Percentiles rank a stretch among this genome's conserved stretches.
phyloP scores from a whole-genome alignment of 257 asterid genomes.

The Penstemon eatonii region DNA sequence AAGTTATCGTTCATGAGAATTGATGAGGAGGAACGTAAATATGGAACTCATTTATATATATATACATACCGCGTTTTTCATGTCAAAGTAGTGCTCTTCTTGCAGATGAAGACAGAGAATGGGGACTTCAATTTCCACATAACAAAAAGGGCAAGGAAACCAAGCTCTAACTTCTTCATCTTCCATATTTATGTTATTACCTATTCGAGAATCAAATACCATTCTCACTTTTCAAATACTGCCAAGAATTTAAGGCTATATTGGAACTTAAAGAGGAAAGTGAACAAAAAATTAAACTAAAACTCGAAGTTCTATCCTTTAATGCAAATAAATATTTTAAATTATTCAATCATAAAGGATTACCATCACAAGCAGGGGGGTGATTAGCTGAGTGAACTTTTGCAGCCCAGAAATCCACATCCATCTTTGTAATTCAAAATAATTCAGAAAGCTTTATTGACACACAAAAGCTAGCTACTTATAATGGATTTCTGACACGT shows the following conservation, averaged over 20 bases:
- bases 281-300: slow-evolving; percentile 11
- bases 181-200: slow-evolving; percentile 36
- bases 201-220: slow-evolving; percentile 30
- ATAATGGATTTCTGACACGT: slow-evolving; percentile 35
- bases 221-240: no score
- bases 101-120: slow-evolving; percentile 67
- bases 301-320: background rate
- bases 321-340: slow-evolving; percentile 3
- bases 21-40: no score
- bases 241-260: background rate
- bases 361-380: slow-evolving; percentile 43
- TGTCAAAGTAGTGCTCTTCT: slow-evolving; percentile 76
- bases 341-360: slow-evolving; percentile 40
- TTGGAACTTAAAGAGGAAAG: background rate
- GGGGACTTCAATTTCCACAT: slow-evolving; percentile 67
- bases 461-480: slow-evolving; percentile 33
- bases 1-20: no score
- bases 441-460: no score
- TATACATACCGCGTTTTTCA: slow-evolving; percentile 57
- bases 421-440: no score
- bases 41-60: background rate
- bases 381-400: slow-evolving; percentile 54
- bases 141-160: slow-evolving; percentile 92
- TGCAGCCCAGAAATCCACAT: slow-evolving; percentile 73
- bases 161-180: slow-evolving; percentile 64